Conservation (phyloP, 495 filamentous ascomycete genomes). For the Glutinoglossum americanum region DNA sequence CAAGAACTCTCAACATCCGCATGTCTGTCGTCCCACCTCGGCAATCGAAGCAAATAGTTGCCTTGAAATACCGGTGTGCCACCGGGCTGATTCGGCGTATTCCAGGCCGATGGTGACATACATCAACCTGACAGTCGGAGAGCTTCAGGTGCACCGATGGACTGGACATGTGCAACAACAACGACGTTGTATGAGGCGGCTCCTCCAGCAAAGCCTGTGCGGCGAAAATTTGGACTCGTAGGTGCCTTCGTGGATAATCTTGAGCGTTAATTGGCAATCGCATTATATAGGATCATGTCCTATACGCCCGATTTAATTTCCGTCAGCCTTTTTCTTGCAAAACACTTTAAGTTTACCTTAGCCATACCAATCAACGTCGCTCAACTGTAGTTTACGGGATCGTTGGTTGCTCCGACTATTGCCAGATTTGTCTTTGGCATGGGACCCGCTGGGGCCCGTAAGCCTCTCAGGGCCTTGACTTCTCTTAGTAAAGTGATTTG, state of each 20-base stretch:
- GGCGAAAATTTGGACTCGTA: neutral
- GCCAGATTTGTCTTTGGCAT: conserved; percentile 37
- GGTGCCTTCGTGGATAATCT: neutral
- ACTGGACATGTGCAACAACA: neutral
- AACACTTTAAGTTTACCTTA: neutral
- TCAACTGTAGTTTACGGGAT: conserved; percentile 77
- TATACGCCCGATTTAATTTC: neutral
- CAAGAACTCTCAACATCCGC: neutral
- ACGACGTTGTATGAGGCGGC: neutral
- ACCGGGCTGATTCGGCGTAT: neutral
- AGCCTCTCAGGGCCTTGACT: conserved; percentile 19
- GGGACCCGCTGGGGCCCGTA: conserved; percentile 15
- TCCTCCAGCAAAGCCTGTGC: neutral
- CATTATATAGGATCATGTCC: neutral
- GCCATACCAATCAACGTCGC: conserved; percentile 80
- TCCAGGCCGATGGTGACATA: neutral
- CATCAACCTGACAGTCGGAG: neutral
- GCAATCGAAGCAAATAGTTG: neutral
- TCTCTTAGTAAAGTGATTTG: conserved; percentile 7
- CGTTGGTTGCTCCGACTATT: conserved; percentile 60
- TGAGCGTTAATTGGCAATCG: neutral
- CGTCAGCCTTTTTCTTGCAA: neutral
- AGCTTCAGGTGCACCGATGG: neutral
- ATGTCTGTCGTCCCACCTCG: neutral
- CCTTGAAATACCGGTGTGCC: neutral